Conservation (phyloP, 2,329 filamentous ascomycete species). For the Trichoderma pleuroti region DNA sequence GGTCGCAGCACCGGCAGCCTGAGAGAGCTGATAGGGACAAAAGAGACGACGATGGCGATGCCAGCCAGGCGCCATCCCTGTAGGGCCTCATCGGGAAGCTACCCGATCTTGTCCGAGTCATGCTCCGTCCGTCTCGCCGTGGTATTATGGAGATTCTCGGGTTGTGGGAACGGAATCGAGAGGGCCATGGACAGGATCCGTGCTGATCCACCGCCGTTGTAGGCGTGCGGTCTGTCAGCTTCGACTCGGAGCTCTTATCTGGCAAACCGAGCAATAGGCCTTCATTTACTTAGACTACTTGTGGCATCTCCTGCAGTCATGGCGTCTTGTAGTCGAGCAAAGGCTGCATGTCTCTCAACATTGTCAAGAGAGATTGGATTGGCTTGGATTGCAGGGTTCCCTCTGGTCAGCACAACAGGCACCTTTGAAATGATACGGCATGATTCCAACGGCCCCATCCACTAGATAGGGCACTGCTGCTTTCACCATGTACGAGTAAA, state of each 20-base stretch:
- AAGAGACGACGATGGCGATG: not conserved
- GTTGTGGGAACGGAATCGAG: not conserved
- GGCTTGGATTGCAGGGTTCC: not conserved
- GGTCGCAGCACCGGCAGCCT: not conserved
- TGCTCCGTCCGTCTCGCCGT: slow-evolving; percentile 8
- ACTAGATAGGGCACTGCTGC: not conserved
- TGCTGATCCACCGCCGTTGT: not conserved
- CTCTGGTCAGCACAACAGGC: not conserved
- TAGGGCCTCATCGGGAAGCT: slow-evolving; percentile 10
- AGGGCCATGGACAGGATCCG: not conserved
- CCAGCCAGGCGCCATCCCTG: not conserved
- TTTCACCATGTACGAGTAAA: not conserved
- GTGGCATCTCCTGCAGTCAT: not conserved
- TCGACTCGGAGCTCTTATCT: not conserved
- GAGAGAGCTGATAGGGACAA: not conserved
- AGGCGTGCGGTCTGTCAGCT: not conserved
- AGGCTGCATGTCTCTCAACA: not conserved
- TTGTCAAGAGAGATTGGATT: not conserved
- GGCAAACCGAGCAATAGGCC: not conserved
- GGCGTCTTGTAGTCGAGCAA: not conserved
- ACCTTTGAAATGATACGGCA: not conserved
- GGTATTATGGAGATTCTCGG: not conserved
- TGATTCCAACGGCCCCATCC: not conserved
- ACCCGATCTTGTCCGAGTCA: slow-evolving; percentile 13
- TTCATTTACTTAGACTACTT: not conserved